Conservation (phyloP, 1,284 basidiomycete genomes). For the Psilocybe mexicana region DNA sequence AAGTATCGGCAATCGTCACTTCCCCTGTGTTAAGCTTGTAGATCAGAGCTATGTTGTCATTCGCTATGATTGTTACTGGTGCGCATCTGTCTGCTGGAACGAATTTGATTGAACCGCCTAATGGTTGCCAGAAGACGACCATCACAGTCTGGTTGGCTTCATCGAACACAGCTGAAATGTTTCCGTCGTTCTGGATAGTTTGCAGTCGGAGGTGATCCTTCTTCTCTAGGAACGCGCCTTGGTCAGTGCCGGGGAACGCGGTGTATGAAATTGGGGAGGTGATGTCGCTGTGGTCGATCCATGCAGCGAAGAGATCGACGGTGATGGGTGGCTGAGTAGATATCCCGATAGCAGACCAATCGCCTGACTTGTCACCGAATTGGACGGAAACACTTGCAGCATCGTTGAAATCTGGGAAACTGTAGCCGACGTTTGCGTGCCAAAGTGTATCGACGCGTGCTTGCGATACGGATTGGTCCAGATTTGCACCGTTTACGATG, state of each 20-base stretch:
- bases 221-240: slow-evolving; percentile 34
- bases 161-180: slow-evolving; percentile 45
- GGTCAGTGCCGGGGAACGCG: slow-evolving; percentile 50
- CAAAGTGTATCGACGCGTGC: slow-evolving; percentile 42
- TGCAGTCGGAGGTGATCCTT: slow-evolving; percentile 27
- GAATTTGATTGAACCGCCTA: slow-evolving; percentile 34
- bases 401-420: slow-evolving; percentile 34
- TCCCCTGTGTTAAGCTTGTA: slow-evolving; percentile 41
- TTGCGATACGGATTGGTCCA: slow-evolving; percentile 13
- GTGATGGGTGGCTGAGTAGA: slow-evolving; percentile 51
- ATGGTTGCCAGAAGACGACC: slow-evolving; percentile 47
- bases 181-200: slow-evolving; percentile 44
- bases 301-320: slow-evolving; percentile 63
- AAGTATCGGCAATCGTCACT: slow-evolving; percentile 61
- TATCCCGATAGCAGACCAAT: slow-evolving; percentile 67
- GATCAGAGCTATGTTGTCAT: slow-evolving; percentile 45
- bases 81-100: slow-evolving; percentile 27
- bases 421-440: slow-evolving; percentile 60
- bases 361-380: slow-evolving; percentile 49
- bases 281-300: slow-evolving; percentile 46
- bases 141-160: slow-evolving; percentile 36
- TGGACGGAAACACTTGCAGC: slow-evolving; percentile 46
- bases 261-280: slow-evolving; percentile 48
- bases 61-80: slow-evolving; percentile 40
- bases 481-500: slow-evolving; percentile 41